Base-by-base conservation (phyloP, 2,329 filamentous ascomycete genomes). In the Calonectria hawksworthii region DNA sequence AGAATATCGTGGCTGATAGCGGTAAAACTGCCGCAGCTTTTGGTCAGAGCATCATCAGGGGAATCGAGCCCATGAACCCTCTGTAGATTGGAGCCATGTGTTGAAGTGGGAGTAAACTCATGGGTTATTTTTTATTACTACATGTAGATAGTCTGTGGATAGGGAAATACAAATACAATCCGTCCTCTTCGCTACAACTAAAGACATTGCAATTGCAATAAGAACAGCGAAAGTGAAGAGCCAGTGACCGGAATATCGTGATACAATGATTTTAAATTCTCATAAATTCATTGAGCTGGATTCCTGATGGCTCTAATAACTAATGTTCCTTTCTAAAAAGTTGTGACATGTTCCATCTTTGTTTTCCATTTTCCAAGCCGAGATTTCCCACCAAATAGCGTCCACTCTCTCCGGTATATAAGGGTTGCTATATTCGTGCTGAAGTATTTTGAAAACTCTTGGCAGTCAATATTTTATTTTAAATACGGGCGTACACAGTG, bases 401-500 rank as follows among this genome's bases (percentile, higher is more conserved):
- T n/a, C n/a, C n/a, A n/a, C n/a, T n/a, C n/a, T n/a, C n/a, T n/a
- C n/a, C n/a, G n/a, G n/a, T n/a, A n/a, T n/a, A n/a, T n/a, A n/a
- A n/a, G n/a, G n/a, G n/a, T n/a, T n/a, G n/a, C n/a, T n/a, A n/a
- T n/a, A n/a, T n/a, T n/a, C n/a, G n/a, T 9, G 51, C 26, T 9
- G 3, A 30, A 34, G 21, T 28, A 21, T 56, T 4, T 18, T 21
- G 3, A 21, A 18, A 30, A 18, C 8, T 28, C 4, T 28, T 11
- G 28, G 28, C 28, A 32, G 51, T 18, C 7, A 8, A 32, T 34
- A 21, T 13, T 56, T 32, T n/a, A n/a, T 36, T 28, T 44, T 63
- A 63, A 63, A 63, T 63, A 4, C 56, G 23, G 7, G 56, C 21
- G 80, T 91, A 93, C 2, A 89, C 90, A 78, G 70, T 72, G 44